Evolutionary conservation across 2,329 filamentous ascomycete genomes (phyloP).

Genomic region (Plenodomus biglobosus): DNA sequence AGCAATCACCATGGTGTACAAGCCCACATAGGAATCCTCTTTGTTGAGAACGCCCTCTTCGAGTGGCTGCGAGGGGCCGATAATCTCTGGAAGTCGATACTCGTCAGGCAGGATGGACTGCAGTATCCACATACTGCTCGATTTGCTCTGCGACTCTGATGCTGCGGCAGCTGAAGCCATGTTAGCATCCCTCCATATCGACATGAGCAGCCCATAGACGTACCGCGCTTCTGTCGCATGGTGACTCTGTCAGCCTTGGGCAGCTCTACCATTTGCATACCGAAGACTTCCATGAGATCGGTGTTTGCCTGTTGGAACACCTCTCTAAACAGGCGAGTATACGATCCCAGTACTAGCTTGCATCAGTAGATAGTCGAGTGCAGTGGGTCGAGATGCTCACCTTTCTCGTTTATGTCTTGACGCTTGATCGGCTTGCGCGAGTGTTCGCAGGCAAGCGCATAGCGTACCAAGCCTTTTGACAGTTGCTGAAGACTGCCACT

Average conservation of each 20-base stretch:
- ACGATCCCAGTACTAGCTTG: slow-evolving; percentile 64
- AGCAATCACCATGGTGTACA: slow-evolving; percentile 79
- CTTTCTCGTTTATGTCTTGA: slow-evolving; percentile 59
- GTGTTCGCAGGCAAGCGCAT: slow-evolving; percentile 63
- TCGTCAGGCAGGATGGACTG: slow-evolving; percentile 68
- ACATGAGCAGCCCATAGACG: slow-evolving; percentile 15
- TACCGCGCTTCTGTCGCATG: slow-evolving; percentile 75
- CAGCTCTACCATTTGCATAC: slow-evolving; percentile 89
- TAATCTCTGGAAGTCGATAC: slow-evolving; percentile 66
- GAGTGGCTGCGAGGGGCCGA: slow-evolving; percentile 68
- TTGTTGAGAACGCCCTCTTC: slow-evolving; percentile 54
- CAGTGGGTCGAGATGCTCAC: slow-evolving; percentile 11
- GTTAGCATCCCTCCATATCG: background rate
- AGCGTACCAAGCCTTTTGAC: slow-evolving; percentile 63
- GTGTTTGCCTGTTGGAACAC: slow-evolving; percentile 78
- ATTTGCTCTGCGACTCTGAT: slow-evolving; percentile 52
- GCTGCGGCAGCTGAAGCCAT: slow-evolving; percentile 54
- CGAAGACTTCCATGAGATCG: slow-evolving; percentile 71
- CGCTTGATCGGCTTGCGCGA: slow-evolving; percentile 60
- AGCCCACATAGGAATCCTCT: slow-evolving; percentile 77
- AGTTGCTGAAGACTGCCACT: slow-evolving; percentile 48
- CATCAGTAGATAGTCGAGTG: slow-evolving; percentile 4
- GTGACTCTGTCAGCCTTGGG: slow-evolving; percentile 80
- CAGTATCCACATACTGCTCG: slow-evolving; percentile 75
- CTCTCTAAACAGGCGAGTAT: slow-evolving; percentile 69